Evolutionary conservation across 768 basidiomycete species (phyloP).

Genomic region (Leccinum disarticulatum): DNA sequence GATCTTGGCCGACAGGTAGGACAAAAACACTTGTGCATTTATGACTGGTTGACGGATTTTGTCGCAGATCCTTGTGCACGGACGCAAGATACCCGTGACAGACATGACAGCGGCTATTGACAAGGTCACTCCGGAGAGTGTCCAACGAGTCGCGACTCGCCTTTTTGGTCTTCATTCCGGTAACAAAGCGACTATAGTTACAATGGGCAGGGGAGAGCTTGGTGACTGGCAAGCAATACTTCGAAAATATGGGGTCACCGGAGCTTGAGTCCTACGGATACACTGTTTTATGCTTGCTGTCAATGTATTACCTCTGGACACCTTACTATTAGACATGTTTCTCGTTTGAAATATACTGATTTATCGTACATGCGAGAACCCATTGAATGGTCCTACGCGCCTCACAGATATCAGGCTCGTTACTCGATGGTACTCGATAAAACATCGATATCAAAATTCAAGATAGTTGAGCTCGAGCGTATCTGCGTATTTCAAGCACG

Average conservation of each 20-base stretch:
- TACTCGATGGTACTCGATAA: neutral
- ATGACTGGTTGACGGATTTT: slow-evolving; percentile 1
- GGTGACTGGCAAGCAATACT: slow-evolving; percentile 64
- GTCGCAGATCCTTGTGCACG: slow-evolving; percentile 75
- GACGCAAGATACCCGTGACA: slow-evolving; percentile 78
- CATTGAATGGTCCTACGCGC: neutral
- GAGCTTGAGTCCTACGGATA: slow-evolving; percentile 13
- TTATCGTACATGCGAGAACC: neutral
- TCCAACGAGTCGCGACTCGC: slow-evolving; percentile 73
- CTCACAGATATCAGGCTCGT: neutral
- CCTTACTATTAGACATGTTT: neutral
- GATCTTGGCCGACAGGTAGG: slow-evolving; percentile 87
- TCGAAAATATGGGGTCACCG: slow-evolving; percentile 65
- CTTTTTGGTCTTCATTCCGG: slow-evolving; percentile 67
- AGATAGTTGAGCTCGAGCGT: neutral
- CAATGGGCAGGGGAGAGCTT: slow-evolving; percentile 80
- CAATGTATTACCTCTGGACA: neutral
- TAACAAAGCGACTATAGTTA: slow-evolving; percentile 75
- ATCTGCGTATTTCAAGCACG: neutral
- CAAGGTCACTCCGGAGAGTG: slow-evolving; percentile 63
- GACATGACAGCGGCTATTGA: slow-evolving; percentile 93
- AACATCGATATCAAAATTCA: neutral
- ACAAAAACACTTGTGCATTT: neutral
- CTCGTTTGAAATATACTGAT: slow-evolving; percentile 1
- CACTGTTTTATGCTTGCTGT: neutral